Evolutionary conservation across 2,329 filamentous ascomycete species (phyloP).

Genomic region (Tolypocladium endophyticum): DNA sequence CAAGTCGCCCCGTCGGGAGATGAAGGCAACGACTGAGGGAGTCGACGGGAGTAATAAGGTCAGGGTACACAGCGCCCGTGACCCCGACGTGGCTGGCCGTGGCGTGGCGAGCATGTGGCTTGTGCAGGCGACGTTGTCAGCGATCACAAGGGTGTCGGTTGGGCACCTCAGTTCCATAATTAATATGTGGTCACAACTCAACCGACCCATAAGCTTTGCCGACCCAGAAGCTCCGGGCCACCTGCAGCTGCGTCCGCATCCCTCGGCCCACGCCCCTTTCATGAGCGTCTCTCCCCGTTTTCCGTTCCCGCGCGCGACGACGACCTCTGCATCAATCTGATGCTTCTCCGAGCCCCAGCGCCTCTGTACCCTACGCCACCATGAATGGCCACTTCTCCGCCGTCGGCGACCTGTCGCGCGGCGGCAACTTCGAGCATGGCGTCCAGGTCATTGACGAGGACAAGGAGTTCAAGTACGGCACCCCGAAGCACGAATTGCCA

Average conservation of each 20-base stretch:
- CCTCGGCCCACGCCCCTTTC: not conserved
- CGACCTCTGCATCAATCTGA: not conserved
- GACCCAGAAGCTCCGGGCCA: not conserved
- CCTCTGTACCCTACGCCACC: constrained; percentile 12
- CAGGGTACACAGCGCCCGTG: not conserved
- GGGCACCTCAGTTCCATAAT: not conserved
- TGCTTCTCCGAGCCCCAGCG: constrained; percentile 3
- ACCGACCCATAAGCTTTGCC: not conserved
- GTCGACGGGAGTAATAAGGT: too few species aligned
- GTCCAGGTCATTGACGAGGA: constrained; percentile 89
- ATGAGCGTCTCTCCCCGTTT: not conserved
- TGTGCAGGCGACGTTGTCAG: not conserved
- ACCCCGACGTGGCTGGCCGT: not conserved
- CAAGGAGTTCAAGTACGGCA: constrained; percentile 82
- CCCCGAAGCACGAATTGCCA: not conserved
- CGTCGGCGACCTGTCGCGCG: constrained; percentile 54
- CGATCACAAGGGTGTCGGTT: not conserved
- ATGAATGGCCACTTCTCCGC: constrained; percentile 78
- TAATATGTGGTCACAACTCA: not conserved
- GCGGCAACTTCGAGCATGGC: constrained; percentile 74
- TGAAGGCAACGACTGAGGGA: not conserved
- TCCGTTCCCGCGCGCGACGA: not conserved
- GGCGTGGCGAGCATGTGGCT: not conserved
- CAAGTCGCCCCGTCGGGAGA: not conserved
- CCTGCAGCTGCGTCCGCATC: not conserved